A percentile compares a stretch with the other conserved stretches of the same genome.
Evolutionary conservation across 768 basidiomycete species (phyloP).

Genomic region (Termitomyces bulborhizus): DNA sequence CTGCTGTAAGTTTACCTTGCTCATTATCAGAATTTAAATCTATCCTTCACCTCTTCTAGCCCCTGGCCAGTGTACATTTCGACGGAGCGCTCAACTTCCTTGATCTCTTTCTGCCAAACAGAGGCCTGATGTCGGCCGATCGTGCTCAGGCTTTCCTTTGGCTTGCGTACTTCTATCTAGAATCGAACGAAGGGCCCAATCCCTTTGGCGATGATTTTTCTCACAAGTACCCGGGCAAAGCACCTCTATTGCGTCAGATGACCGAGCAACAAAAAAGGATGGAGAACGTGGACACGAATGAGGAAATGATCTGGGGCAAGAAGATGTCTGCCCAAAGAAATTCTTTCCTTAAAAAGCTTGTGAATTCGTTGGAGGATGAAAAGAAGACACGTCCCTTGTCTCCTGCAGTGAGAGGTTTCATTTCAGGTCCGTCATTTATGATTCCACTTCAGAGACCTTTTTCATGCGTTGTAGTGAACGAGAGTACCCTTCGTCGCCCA

Average conservation of each 20-base stretch:
- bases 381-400: conserved; percentile 36
- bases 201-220: conserved; percentile 72
- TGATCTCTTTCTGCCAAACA: conserved; percentile 75
- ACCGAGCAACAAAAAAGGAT: conserved; percentile 44
- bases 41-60: conserved; percentile 28
- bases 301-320: conserved; percentile 75
- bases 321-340: conserved; percentile 70
- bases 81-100: conserved; percentile 70
- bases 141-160: conserved; percentile 80
- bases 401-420: conserved; percentile 31
- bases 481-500: conserved; percentile 25
- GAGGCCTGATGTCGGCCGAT: conserved; percentile 61
- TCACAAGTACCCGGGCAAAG: conserved; percentile 48
- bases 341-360: conserved; percentile 63
- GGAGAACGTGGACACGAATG: conserved; percentile 75
- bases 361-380: conserved; percentile 47
- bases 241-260: conserved; percentile 53
- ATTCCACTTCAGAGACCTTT: not conserved
- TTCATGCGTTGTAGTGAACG: conserved; percentile 18
- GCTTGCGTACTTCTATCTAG: conserved; percentile 79
- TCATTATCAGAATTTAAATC: not conserved
- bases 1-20: conserved; percentile 45
- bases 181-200: conserved; percentile 56
- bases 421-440: conserved; percentile 30
- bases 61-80: conserved; percentile 63